A percentile compares a stretch with the other conserved stretches of the same genome.
These are phyloP conservation scores for Pachysandra terminalis DNA, from an alignment of 164 flowering plant genomes.

Conservation along the genomic window DNA sequence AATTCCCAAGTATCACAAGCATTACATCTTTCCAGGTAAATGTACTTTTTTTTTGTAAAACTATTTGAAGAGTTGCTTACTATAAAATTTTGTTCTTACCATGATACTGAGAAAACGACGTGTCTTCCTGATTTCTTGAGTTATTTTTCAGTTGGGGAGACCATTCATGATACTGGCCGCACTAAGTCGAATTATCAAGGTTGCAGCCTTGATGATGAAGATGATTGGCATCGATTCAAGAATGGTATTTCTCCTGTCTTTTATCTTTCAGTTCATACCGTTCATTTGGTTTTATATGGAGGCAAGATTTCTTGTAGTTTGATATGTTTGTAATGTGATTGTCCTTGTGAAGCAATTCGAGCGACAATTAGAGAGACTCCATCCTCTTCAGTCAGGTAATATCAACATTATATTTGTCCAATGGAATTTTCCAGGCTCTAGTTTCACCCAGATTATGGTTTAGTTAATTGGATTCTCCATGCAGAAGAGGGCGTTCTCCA, in stretches of 20 bases:
- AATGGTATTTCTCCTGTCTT: constrained; percentile 46
- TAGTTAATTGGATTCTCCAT: not conserved
- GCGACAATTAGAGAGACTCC: constrained; percentile 57
- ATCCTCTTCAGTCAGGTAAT: constrained; percentile 19
- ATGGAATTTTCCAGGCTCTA: not conserved
- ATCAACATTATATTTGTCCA: not conserved
- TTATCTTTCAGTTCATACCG: not conserved
- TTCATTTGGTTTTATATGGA: not conserved
- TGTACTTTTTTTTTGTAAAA: too few relatives aligned
- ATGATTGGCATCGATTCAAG: constrained; percentile 59
- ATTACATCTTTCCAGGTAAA: constrained; percentile 80
- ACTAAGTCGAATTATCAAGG: constrained; percentile 41
- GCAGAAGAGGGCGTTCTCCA: constrained; percentile 46
- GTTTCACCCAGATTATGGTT: not conserved
- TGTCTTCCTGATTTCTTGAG: not conserved
- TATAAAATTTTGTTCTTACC: not conserved
- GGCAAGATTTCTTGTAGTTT: not conserved
- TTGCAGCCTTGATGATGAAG: constrained; percentile 51
- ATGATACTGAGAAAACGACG: not conserved
- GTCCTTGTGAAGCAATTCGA: constrained; percentile 44
- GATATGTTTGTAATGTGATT: not conserved
- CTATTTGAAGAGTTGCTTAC: too few relatives aligned
- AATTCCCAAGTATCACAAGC: constrained; percentile 77
- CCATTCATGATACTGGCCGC: constrained; percentile 35
- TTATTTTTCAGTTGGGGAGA: constrained; percentile 48